Evolutionary conservation across 2,329 filamentous ascomycete species (phyloP), one percentile per base, ranked within the genome.

Genomic region (Xylaria sp.): DNA sequence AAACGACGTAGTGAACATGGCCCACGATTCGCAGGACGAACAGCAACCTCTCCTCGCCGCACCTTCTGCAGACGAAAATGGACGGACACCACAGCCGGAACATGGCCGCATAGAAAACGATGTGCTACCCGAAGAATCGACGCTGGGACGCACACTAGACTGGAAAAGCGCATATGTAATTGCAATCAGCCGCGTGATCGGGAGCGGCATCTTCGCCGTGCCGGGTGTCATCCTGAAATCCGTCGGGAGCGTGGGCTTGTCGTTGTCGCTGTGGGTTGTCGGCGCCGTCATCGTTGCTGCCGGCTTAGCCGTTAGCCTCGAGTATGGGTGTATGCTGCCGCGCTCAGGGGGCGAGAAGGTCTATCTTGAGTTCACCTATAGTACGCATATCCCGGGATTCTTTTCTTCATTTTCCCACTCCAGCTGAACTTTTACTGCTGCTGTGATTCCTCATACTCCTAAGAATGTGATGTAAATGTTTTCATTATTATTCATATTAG

Each of bases 151-250:
- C 19, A 87, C 80, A 15, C 82, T 91, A 52, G 83, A 78, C 60
- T 89, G 87, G 86, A 79, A 80, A 25, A 87, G 84, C 68, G 85
- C 86, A 1, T 90, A 88, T 72, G 87, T 91, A 57, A 79, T 91
- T 19, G 86, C 89, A 7, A 87, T 91, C 25, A 89, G 87, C 1
- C 82, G 88, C 12, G 87, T 91, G 5, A 87, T 91, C 31, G 89
- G 89, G 12, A 88, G 83, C 69, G 89, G 89, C 25, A 90, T 92
- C 66, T 92, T 92, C 70, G 88, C 89, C 0, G 91, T 88, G 0
- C 89, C 88, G 0, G 89, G 87, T 0, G 82, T 87, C 4, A 90
- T 92, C 52, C 80, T 90, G 2, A 83, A 85, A 38, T 83, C 86
- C 0, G 86, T 87, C 1, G 90, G 90, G 1, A 92, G 88, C 58